Evolutionary conservation across 164 flowering plant genomes (phyloP), one percentile per base, ranked within the genome.

Genomic region (Akebia trifoliata): DNA sequence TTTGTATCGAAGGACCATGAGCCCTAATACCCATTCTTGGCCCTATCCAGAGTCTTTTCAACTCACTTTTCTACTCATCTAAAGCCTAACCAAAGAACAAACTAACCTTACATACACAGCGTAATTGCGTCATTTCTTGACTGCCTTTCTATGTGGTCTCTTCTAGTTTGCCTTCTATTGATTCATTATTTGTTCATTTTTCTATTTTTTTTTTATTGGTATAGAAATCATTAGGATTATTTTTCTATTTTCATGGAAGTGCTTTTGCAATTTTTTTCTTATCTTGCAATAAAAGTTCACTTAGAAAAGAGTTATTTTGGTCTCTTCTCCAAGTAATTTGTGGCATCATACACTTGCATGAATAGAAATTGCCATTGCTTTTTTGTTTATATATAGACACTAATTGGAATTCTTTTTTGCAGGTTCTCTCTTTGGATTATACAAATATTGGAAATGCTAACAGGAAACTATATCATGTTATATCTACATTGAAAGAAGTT

Each of bases 401-500:
- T 53, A 32, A 35, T 9, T 43, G 8, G 4, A 25, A 30, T 44
- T 32, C 37, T 11, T 57, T 2, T 43, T 18, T 20, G 62, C 72
- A 68, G 72, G 49, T 68, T 47, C 21, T 15, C 56, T 68, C 68
- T 32, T 40, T 63, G 42, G 64, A 63, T 38, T 55, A 57, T 18
- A 42, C 40, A 40, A 42, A 63, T 10, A 40, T 28, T 26, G 63
- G 56, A 42, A 59, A 47, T 42, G 50, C 57, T 28, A 25, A 64
- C 25, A 48, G 50, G 50, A 68, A 68, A 47, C 51, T 68, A 18
- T 35, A 53, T 49, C 50, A 58, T 47, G 8, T 59, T 50, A 58
- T 63, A 18, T 68, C 60, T 46, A 18, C 44, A 6, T 14, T 63
- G 37, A 68, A 48, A 68, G 72, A 68, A 48, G 24, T 68, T 31